A percentile compares a stretch with the other conserved stretches of the same genome.
Conservation (phyloP, 345 rosid genomes). For the Bruguiera parviflora region DNA sequence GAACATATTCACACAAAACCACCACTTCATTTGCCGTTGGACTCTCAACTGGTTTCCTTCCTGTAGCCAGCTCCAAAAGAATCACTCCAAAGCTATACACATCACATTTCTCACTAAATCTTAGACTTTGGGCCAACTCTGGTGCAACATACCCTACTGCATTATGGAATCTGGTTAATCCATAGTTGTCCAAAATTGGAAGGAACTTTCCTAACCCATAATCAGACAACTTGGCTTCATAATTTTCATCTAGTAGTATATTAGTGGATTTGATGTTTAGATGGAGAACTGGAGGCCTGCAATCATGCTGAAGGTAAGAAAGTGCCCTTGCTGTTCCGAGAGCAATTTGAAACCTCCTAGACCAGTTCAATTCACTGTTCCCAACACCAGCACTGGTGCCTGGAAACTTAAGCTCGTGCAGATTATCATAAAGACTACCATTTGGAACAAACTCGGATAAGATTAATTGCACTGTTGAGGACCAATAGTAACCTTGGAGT, state of each 20-base stretch:
- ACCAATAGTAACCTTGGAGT: slow-evolving; percentile 90
- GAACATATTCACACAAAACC: slow-evolving; percentile 77
- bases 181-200: slow-evolving; percentile 68
- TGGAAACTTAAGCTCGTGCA: slow-evolving; percentile 50
- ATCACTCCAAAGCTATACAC: slow-evolving; percentile 91
- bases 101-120: slow-evolving; percentile 79
- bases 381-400: slow-evolving; percentile 68
- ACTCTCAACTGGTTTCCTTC: slow-evolving; percentile 92
- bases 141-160: slow-evolving; percentile 99
- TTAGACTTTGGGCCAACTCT: slow-evolving; percentile 77
- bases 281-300: slow-evolving; percentile 83
- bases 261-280: slow-evolving; percentile 86
- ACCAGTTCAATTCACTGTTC: slow-evolving; percentile 64
- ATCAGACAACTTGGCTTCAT: slow-evolving; percentile 80
- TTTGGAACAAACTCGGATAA: slow-evolving; percentile 67
- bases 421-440: slow-evolving; percentile 76
- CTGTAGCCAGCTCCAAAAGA: slow-evolving; percentile 85
- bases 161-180: slow-evolving; percentile 71
- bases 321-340: slow-evolving; percentile 84
- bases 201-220: slow-evolving; percentile 79
- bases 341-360: slow-evolving; percentile 82
- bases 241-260: slow-evolving; percentile 71
- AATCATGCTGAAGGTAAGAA: slow-evolving; percentile 89
- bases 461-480: slow-evolving; percentile 74
- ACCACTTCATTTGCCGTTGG: slow-evolving; percentile 58